phyloP scores from a whole-genome alignment of 257 asterid species.

The Fraxinus excelsior region DNA sequence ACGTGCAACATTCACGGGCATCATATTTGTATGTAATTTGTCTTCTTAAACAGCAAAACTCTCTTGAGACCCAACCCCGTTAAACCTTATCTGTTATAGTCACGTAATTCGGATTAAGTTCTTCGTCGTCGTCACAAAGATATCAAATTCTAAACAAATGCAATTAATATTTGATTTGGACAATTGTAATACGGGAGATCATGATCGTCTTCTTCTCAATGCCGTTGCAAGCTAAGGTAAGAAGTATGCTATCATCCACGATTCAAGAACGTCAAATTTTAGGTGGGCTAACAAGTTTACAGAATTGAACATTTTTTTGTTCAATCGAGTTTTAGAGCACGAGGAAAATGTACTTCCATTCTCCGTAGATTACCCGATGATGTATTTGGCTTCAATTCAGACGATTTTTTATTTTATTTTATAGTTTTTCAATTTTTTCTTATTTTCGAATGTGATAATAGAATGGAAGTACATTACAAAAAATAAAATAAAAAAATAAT shows the following conservation, averaged over 20 bases:
- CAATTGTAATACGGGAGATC: background rate
- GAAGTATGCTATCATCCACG: too few species aligned
- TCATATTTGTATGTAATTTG: slow-evolving; percentile 49
- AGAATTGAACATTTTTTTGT: background rate
- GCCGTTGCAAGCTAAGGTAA: too few species aligned
- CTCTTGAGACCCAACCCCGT: slow-evolving; percentile 31
- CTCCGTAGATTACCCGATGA: too few species aligned
- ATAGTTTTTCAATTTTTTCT: too few species aligned
- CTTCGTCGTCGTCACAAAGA: background rate
- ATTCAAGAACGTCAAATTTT: too few species aligned
- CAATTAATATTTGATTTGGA: background rate
- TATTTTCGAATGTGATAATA: too few species aligned
- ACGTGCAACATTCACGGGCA: slow-evolving; percentile 94
- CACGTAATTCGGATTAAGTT: background rate
- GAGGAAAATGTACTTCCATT: background rate
- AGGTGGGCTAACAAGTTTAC: too few species aligned
- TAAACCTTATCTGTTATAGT: background rate
- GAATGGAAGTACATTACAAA: too few species aligned
- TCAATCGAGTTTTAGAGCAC: background rate
- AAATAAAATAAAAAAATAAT: too few species aligned
- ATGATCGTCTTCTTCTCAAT: too few species aligned
- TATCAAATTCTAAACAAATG: background rate
- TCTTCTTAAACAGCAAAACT: slow-evolving; percentile 59
- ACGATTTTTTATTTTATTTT: too few species aligned
- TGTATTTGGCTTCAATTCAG: background rate